phyloP scores from a whole-genome alignment of 176 grass and related monocot species.

The Lolium perenne region DNA sequence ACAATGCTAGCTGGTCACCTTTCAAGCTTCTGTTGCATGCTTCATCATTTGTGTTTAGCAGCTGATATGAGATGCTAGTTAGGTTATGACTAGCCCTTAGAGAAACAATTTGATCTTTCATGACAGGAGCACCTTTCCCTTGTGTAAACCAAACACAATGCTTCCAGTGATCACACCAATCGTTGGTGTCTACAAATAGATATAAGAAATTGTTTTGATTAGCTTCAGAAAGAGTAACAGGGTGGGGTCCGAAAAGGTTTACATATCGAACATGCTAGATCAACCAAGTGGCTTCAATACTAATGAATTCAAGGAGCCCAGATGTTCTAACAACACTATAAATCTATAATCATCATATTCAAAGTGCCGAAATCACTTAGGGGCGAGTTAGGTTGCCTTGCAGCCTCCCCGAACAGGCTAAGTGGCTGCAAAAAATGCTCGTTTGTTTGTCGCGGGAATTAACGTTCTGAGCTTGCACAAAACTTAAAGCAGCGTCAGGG shows the following conservation, averaged over 20 bases:
- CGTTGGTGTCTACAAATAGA: slow-evolving; percentile 56
- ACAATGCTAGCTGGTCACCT: slow-evolving; percentile 54
- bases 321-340: not conserved
- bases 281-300: not conserved
- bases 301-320: not conserved
- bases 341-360: not conserved
- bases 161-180: slow-evolving; percentile 99
- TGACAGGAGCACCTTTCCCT: slow-evolving; percentile 45
- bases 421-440: no score
- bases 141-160: slow-evolving; percentile 93
- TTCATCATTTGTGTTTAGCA: slow-evolving; percentile 43
- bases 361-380: not conserved
- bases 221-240: slow-evolving; percentile 7
- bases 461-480: no score
- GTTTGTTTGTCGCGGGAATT: no score
- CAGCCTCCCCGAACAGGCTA: no score
- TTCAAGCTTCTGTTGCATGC: slow-evolving; percentile 34
- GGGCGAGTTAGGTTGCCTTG: no score
- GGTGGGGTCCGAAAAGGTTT: not conserved
- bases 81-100: slow-evolving; percentile 78
- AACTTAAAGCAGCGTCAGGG: no score
- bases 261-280: not conserved
- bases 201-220: slow-evolving; percentile 5
- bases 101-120: slow-evolving; percentile 62
- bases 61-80: slow-evolving; percentile 77